Evolutionary conservation across 1,139 yeast species (phyloP).

Genomic region (Lodderomyces orthopsilosis): DNA sequence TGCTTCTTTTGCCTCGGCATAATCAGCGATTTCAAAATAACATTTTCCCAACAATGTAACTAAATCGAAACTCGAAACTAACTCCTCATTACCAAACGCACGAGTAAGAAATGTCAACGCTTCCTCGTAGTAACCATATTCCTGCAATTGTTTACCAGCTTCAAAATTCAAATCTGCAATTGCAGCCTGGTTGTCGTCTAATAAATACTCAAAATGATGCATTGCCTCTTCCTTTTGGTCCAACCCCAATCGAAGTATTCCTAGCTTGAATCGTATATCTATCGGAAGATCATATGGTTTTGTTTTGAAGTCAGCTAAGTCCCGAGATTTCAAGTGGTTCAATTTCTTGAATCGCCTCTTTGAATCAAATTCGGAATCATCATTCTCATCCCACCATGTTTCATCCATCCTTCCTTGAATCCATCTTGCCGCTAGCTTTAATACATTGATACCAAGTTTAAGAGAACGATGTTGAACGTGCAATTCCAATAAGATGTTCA

Average conservation of each 20-base stretch:
- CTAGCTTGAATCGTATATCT: slow-evolving; percentile 81
- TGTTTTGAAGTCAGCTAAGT: slow-evolving; percentile 21
- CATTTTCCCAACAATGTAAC: slow-evolving; percentile 73
- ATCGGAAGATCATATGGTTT: slow-evolving; percentile 61
- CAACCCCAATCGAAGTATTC: slow-evolving; percentile 65
- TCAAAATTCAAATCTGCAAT: slow-evolving; percentile 72
- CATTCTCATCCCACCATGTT: slow-evolving; percentile 82
- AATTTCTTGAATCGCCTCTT: slow-evolving; percentile 47
- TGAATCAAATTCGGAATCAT: slow-evolving; percentile 80
- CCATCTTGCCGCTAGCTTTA: slow-evolving; percentile 80
- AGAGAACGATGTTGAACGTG: slow-evolving; percentile 68
- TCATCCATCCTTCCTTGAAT: slow-evolving; percentile 70
- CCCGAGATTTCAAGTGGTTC: slow-evolving; percentile 8
- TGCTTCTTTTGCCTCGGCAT: slow-evolving; percentile 64
- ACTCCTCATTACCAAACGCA: slow-evolving; percentile 37
- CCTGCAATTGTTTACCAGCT: slow-evolving; percentile 73
- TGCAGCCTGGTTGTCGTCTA: slow-evolving; percentile 56
- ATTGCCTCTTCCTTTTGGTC: slow-evolving; percentile 70
- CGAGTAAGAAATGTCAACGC: slow-evolving; percentile 67
- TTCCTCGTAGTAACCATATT: slow-evolving; percentile 63
- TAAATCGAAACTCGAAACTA: slow-evolving; percentile 15
- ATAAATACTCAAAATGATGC: slow-evolving; percentile 55
- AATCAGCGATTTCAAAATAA: slow-evolving; percentile 68
- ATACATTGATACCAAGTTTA: slow-evolving; percentile 58
- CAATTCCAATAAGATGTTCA: slow-evolving; percentile 79